Evolutionary conservation across 2,329 filamentous ascomycete genomes (phyloP).

Genomic region (Neocatenulostroma microsporum): DNA sequence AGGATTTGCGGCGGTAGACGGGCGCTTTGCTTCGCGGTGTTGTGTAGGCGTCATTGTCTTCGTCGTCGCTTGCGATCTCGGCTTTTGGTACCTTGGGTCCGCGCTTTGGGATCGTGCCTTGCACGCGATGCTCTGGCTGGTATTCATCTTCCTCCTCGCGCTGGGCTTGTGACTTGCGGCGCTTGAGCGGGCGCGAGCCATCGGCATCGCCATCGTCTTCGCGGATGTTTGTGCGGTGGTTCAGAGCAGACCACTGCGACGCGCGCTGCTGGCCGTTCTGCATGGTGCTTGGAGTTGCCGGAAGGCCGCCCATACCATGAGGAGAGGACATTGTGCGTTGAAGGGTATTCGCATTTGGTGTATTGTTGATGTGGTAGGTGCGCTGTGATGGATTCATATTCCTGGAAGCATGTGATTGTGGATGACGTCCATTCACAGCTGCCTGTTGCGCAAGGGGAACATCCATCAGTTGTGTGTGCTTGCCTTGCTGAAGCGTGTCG

Average conservation of each 20-base stretch:
- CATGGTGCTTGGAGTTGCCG: background rate
- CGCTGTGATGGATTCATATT: background rate
- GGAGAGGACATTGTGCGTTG: background rate
- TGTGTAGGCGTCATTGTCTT: slow-evolving; percentile 3
- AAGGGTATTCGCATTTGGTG: no score
- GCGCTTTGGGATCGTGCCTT: slow-evolving; percentile 7
- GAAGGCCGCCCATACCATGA: background rate
- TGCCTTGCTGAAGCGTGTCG: background rate
- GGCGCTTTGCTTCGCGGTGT: slow-evolving; percentile 6
- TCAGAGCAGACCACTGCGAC: background rate
- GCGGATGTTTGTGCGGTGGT: background rate
- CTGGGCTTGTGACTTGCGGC: slow-evolving; percentile 4
- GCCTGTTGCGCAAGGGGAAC: background rate
- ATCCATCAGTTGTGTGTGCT: background rate
- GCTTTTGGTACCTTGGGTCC: slow-evolving; percentile 11
- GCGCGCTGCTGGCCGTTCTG: background rate
- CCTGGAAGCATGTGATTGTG: background rate
- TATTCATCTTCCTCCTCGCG: slow-evolving; percentile 4
- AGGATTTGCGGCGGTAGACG: slow-evolving; percentile 5
- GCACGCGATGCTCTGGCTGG: background rate
- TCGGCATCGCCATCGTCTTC: background rate
- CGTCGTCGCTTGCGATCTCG: slow-evolving; percentile 4
- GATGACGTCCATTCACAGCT: background rate
- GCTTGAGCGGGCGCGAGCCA: slow-evolving; percentile 5
- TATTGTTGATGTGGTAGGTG: background rate